A percentile compares a stretch with the other conserved stretches of the same genome.
These are phyloP conservation scores for Leucocoprinus gongylophorus DNA, from an alignment of 1,284 basidiomycete species.

Conservation along the genomic window DNA sequence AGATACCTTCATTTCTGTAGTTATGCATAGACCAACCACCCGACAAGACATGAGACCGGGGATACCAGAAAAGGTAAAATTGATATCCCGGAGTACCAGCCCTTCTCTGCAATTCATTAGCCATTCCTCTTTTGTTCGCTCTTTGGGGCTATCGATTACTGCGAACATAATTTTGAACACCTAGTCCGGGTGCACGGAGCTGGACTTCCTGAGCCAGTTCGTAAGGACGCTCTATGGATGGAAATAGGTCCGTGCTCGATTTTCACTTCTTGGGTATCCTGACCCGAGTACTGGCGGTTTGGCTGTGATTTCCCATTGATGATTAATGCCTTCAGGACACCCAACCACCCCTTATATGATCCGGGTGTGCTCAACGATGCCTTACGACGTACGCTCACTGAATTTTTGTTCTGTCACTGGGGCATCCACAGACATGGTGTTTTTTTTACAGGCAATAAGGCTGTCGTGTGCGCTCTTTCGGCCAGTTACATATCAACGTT, in stretches of 20 bases:
- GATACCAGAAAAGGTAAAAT: slow-evolving; percentile 12
- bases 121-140: slow-evolving; percentile 13
- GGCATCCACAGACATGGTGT: slow-evolving; percentile 5
- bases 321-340: slow-evolving; percentile 36
- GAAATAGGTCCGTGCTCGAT: slow-evolving; percentile 45
- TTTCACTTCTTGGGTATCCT: background rate
- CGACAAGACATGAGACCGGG: no score
- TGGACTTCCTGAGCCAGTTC: slow-evolving; percentile 50
- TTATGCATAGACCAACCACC: no score
- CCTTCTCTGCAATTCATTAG: background rate
- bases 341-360: slow-evolving; percentile 51
- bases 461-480: slow-evolving; percentile 73
- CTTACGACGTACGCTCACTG: slow-evolving; percentile 49
- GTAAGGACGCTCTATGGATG: slow-evolving; percentile 71
- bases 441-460: slow-evolving; percentile 57
- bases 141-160: background rate
- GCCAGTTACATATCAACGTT: slow-evolving; percentile 80
- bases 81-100: slow-evolving; percentile 4
- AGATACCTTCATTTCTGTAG: background rate
- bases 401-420: slow-evolving; percentile 7
- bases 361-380: slow-evolving; percentile 54
- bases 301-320: slow-evolving; percentile 16
- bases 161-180: slow-evolving; percentile 16
- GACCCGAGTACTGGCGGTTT: background rate
- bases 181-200: slow-evolving; percentile 55